These are phyloP conservation scores for Cavenderia fasciculata DNA, from an alignment of 78 protist genomes.

Conservation along the genomic window DNA sequence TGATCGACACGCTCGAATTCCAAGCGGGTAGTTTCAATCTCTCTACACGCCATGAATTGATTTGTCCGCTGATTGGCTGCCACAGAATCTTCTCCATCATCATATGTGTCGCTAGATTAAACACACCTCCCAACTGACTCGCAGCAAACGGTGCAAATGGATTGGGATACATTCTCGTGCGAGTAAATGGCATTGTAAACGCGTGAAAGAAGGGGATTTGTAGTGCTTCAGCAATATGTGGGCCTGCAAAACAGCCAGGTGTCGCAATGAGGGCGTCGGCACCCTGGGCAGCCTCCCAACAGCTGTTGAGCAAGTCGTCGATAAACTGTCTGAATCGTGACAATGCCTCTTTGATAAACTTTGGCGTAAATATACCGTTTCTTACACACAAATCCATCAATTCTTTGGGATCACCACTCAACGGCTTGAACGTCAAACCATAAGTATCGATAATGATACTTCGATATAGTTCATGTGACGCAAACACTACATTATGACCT, in stretches of 20 bases:
- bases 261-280: conserved; percentile 69
- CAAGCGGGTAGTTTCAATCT: conserved; percentile 33
- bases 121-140: conserved; percentile 50
- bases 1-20: conserved; percentile 41
- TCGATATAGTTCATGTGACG: conserved; percentile 54
- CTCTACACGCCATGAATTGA: conserved; percentile 48
- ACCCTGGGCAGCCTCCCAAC: conserved; percentile 60
- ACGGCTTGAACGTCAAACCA: conserved; percentile 33
- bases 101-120: conserved; percentile 69
- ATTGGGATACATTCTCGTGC: conserved; percentile 69
- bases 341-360: conserved; percentile 64
- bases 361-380: conserved; percentile 62
- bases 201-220: conserved; percentile 66
- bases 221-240: conserved; percentile 76
- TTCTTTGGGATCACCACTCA: conserved; percentile 83
- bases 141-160: conserved; percentile 76
- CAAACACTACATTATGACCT: conserved; percentile 71
- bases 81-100: conserved; percentile 71
- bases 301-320: conserved; percentile 52
- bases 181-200: conserved; percentile 71
- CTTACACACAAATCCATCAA: conserved; percentile 75
- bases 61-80: conserved; percentile 67
- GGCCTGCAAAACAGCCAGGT: conserved; percentile 82
- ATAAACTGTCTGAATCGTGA: conserved; percentile 66
- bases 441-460: conserved; percentile 15